Evolutionary conservation across 352 stramenopile species (phyloP).

Genomic region (Globisporangium abappressorium): DNA sequence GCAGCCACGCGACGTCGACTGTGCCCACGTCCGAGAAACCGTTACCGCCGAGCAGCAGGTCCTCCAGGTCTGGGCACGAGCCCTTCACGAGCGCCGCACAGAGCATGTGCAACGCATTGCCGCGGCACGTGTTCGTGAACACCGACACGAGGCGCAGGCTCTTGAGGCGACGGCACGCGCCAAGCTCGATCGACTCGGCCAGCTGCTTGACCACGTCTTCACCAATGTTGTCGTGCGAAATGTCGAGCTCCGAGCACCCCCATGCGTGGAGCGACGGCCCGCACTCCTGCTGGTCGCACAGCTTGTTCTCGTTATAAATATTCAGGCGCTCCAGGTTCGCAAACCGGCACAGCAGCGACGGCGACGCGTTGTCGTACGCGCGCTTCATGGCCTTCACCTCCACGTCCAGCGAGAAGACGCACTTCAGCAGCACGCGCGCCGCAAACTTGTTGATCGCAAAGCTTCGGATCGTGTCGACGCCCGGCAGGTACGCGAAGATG

Average conservation of each 20-base stretch:
- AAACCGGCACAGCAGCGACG: conserved; percentile 40
- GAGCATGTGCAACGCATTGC: conserved; percentile 43
- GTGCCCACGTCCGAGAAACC: conserved; percentile 60
- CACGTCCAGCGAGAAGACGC: conserved; percentile 45
- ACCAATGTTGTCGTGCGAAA: conserved; percentile 51
- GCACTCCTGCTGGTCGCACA: conserved; percentile 19
- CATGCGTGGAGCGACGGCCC: conserved; percentile 49
- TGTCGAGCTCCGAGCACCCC: conserved; percentile 56
- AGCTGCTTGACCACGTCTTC: conserved; percentile 50
- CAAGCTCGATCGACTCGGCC: conserved; percentile 30
- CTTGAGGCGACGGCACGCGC: conserved; percentile 38
- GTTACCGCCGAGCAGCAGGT: conserved; percentile 65
- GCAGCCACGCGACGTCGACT: conserved; percentile 40
- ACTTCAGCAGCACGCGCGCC: conserved; percentile 43
- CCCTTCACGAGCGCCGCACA: conserved; percentile 42
- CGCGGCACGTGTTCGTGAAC: conserved; percentile 62
- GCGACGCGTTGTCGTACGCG: conserved; percentile 19
- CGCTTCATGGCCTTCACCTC: conserved; percentile 42
- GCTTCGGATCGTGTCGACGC: conserved; percentile 62
- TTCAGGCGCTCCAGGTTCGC: conserved; percentile 44
- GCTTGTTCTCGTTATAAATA: conserved; percentile 23
- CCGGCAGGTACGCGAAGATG: conserved; percentile 69
- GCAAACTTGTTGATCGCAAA: conserved; percentile 66
- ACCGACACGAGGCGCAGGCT: conserved; percentile 63
- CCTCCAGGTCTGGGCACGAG: conserved; percentile 46